phyloP scores from a whole-genome alignment of 129 eudicot species.

The Logfia minima region DNA sequence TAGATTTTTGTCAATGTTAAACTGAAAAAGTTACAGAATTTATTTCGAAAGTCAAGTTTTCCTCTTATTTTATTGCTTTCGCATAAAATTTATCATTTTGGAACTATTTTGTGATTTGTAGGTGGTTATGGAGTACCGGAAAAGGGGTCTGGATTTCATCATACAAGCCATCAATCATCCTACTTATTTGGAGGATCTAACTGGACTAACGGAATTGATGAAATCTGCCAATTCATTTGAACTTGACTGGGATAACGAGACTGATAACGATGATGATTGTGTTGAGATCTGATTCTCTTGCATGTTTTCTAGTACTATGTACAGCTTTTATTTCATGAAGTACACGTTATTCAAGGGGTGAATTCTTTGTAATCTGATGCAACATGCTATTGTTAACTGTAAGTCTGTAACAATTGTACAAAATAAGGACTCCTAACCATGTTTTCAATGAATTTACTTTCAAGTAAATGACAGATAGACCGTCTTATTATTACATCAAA shows the following conservation, averaged over 20 bases:
- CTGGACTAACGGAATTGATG: conserved; percentile 91
- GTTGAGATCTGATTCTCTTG: conserved; percentile 56
- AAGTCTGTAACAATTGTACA: conserved; percentile 21
- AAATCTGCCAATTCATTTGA: conserved; percentile 68
- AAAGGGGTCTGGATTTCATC: conserved; percentile 70
- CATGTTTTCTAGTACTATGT: not conserved
- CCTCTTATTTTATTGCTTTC: not conserved
- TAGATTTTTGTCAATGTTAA: not conserved
- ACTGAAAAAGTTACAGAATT: not conserved
- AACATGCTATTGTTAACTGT: conserved; percentile 6
- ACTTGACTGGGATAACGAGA: conserved; percentile 74
- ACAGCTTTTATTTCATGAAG: not conserved
- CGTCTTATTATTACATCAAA: conserved; percentile 1
- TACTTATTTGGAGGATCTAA: conserved; percentile 87
- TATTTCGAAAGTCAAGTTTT: not conserved
- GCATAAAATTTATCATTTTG: not conserved
- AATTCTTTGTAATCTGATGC: not conserved
- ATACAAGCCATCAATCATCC: conserved; percentile 90
- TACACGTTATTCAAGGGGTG: not conserved
- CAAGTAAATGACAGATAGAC: not conserved
- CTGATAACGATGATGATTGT: conserved; percentile 61
- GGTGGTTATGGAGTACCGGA: conserved; percentile 75
- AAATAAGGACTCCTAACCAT: conserved; percentile 13
- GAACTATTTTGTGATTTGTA: conserved; percentile 26
- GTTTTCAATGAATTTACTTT: conserved; percentile 6